These are phyloP conservation scores for Fusarium sororula DNA, from an alignment of 2,329 filamentous ascomycete species.

Conservation along the genomic window DNA sequence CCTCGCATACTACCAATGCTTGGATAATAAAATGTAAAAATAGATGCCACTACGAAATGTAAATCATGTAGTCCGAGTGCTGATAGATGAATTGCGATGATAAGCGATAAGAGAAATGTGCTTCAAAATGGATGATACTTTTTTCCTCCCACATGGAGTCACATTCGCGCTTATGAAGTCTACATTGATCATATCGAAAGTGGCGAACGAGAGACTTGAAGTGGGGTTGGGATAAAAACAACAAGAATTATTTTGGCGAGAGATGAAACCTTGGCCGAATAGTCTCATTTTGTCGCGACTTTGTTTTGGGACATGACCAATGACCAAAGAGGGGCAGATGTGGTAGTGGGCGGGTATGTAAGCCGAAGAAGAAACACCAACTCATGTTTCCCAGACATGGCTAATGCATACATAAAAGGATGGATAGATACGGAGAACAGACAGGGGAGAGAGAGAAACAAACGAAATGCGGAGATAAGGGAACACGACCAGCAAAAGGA, in stretches of 20 bases:
- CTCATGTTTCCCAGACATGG: background rate
- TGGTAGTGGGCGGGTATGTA: slow-evolving; percentile 9
- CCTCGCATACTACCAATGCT: slow-evolving; percentile 11
- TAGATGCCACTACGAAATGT: slow-evolving; percentile 35
- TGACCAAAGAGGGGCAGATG: slow-evolving; percentile 16
- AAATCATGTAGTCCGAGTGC: slow-evolving; percentile 35
- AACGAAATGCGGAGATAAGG: slow-evolving; percentile 2
- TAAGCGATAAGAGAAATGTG: slow-evolving; percentile 11
- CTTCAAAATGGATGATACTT: background rate
- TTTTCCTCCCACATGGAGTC: slow-evolving; percentile 19
- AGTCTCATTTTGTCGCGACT: slow-evolving; percentile 33
- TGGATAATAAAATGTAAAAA: slow-evolving; percentile 40
- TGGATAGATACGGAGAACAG: background rate
- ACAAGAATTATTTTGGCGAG: slow-evolving; percentile 23
- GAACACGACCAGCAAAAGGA: background rate
- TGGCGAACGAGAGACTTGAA: slow-evolving; percentile 28
- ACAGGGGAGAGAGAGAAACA: background rate
- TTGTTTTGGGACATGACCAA: background rate
- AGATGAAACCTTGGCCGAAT: slow-evolving; percentile 21
- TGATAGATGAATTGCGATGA: slow-evolving; percentile 39
- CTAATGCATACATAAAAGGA: slow-evolving; percentile 3
- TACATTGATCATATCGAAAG: background rate
- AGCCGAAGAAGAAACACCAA: slow-evolving; percentile 23
- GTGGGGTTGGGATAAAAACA: slow-evolving; percentile 39
- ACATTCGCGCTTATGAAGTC: slow-evolving; percentile 4